Base-by-base conservation (phyloP, 768 basidiomycete genomes). In the Auricularia heimuer region DNA sequence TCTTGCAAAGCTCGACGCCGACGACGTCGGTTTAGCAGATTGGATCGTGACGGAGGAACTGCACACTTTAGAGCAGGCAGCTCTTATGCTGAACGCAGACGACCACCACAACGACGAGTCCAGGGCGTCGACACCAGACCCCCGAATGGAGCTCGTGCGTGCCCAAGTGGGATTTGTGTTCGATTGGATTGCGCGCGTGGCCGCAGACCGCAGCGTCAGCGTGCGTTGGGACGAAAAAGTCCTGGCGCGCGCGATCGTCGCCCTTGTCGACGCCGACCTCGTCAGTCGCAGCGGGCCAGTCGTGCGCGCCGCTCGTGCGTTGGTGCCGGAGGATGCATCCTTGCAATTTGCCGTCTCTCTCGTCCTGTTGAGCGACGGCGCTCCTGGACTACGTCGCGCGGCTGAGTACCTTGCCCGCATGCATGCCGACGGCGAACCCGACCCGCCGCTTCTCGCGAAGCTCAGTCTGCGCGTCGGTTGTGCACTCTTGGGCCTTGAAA, bases 11-110 rank as follows among this genome's bases (percentile, higher is more conserved):
- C 73, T 91, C 14, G 90, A 92, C 67, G 72, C 77, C 4, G 84
- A 83, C 2, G 72, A 78, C 33, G 73, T 82, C 24, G 85, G 84
- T 3, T 74, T 88, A 2, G 86, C 83, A 18, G 86, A 88, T 66
- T 92, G 89, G 88, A 69, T 92, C 33, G 69, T 92, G 8, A 69
- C 75, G n/a, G 83, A 87, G 67, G 87, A 89, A 66, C 69, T 88
- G 65, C 84, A 83, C 71, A 74, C 78, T n/a, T 74, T 88, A 56
- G 73, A 74, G 24, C 71, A 85, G 56, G 70, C 70, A 14, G 72
- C 75, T 14, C 67, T 68, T 39, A 54, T 66, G 8, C 65, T 71
- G 58, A 68, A 73, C 3, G 74, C 73, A 37, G 75, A 80, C 7
- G 74, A 78, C 60, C 75, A 73, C 56, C 34, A 29, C 24, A 24